Conservation (phyloP, 1,284 basidiomycete genomes). For the Ceratobasidium theobromae region DNA sequence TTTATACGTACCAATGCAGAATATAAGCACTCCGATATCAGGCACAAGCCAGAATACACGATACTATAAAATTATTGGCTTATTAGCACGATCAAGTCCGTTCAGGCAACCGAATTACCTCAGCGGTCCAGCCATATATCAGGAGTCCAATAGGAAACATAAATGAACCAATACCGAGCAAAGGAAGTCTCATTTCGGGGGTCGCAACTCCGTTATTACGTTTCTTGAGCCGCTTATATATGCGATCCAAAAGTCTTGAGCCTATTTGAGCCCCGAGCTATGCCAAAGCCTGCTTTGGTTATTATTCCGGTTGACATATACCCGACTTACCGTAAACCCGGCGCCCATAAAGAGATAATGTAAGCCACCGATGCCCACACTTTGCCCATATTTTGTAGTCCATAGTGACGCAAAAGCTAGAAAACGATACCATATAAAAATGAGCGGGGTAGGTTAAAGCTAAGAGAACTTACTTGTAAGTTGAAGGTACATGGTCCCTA, state of each 20-base stretch:
- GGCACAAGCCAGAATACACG: slow-evolving; percentile 32
- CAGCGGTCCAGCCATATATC: slow-evolving; percentile 33
- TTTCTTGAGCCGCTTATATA: slow-evolving; percentile 42
- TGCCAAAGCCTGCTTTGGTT: neutral
- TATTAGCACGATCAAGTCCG: neutral
- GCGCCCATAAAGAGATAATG: slow-evolving; percentile 44
- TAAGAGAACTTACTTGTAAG: slow-evolving; percentile 25
- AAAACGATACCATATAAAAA: neutral
- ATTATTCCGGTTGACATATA: neutral
- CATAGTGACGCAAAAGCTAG: slow-evolving; percentile 41
- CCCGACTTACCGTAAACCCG: slow-evolving; percentile 34
- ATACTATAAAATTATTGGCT: neutral
- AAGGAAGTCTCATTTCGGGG: slow-evolving; percentile 40
- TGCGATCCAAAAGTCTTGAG: slow-evolving; percentile 42
- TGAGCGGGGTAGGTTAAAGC: neutral
- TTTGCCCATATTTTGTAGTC: slow-evolving; percentile 40
- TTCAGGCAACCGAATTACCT: slow-evolving; percentile 15
- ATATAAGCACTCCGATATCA: slow-evolving; percentile 33
- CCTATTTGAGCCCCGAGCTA: slow-evolving; percentile 42
- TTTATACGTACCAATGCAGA: slow-evolving; percentile 9
- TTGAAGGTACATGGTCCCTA: slow-evolving; percentile 32
- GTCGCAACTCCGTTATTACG: slow-evolving; percentile 41
- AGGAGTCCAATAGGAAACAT: slow-evolving; percentile 29
- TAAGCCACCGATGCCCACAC: slow-evolving; percentile 44
- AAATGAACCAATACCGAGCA: slow-evolving; percentile 27